Evolutionary conservation across 2,329 filamentous ascomycete species (phyloP), one percentile per base, ranked within the genome.

Genomic region (Pseudopyricularia cyperi): DNA sequence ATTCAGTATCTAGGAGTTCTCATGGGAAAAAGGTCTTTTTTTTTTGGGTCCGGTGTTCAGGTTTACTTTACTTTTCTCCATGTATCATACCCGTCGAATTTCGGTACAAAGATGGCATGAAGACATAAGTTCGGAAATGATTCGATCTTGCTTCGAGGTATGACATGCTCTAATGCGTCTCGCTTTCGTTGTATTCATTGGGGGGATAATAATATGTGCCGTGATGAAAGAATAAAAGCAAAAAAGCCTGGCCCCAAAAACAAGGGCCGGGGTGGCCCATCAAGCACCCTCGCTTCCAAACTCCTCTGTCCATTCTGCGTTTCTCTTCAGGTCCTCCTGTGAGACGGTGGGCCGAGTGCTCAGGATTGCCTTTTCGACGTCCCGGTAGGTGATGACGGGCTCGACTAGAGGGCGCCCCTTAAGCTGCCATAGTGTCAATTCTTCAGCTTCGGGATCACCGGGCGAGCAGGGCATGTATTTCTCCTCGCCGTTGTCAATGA

Each of bases 371-470:
- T 91, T 89, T 64, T 94, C 76, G 63, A 98, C 97, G 67, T 98
- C 93, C 66, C 94, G 94, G 53, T 95, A 76, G 57, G 84, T 77
- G 22, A 98, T 82, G 1, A 89, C 79, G 1, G 93, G 94, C 61
- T 96, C 90, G 8, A 93, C 77, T 1, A 98, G 76, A 61, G 87
- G 76, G 1, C 96, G 89, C 7, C 86, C 83, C 48, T 90, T 84
- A 17, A 98, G 76, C 55, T 90, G 82, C 60, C 89, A 87, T 83
- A 93, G 97, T 2, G 83, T 87, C 89, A 97, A 96, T 68, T 98
- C 93, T 58, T 82, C 80, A 17, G 89, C 91, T 14, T 87, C 85
- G 0, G 75, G 68, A 59, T 96, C 91, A 37, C 93, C 93, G 0
- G 93, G 94, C 3, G 90, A 96, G 72, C 93, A 98, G 0, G 93